Conservation (phyloP, 306 rosid species). For the Quercus rubra region DNA sequence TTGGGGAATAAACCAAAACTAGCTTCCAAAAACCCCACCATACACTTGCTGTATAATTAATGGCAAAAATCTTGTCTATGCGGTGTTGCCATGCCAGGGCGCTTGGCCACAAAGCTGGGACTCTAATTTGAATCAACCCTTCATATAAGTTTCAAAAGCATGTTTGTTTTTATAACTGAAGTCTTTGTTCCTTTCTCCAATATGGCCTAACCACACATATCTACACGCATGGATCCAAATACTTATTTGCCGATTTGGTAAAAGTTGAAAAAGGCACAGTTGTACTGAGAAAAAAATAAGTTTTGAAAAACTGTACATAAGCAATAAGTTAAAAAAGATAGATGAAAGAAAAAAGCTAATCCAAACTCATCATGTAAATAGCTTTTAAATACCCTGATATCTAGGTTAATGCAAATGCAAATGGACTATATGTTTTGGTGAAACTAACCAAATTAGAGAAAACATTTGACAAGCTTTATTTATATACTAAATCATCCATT, state of each 20-base stretch:
- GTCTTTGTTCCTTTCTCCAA: background rate
- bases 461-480: background rate
- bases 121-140: background rate
- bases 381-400: background rate
- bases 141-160: background rate
- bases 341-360: no score
- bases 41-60: background rate
- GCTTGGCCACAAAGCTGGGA: background rate
- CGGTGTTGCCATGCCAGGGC: background rate
- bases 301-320: no score
- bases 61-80: background rate
- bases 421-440: background rate
- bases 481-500: background rate
- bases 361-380: no score
- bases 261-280: no score
- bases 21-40: background rate
- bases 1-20: slow-evolving; percentile 1
- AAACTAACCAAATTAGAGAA: background rate
- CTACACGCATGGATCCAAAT: no score
- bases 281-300: no score
- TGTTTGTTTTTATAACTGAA: background rate
- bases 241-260: no score
- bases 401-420: background rate
- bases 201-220: no score
- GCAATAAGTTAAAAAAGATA: no score